Conservation (phyloP, 1,284 basidiomycete genomes). For the Fomitopsis palustris region DNA sequence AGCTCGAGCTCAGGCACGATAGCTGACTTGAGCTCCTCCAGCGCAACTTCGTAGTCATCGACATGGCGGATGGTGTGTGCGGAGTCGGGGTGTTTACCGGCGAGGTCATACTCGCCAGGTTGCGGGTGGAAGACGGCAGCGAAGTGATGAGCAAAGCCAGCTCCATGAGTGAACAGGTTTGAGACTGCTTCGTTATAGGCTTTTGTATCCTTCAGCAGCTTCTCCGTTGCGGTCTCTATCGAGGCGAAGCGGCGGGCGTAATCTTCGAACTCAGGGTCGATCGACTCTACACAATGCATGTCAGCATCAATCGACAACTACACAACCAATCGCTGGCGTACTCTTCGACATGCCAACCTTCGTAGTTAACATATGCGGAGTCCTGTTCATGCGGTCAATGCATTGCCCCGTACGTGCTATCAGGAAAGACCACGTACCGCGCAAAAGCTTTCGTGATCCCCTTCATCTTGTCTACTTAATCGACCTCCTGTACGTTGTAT, state of each 20-base stretch:
- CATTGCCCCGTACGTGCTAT: background rate
- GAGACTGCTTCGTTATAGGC: slow-evolving; percentile 80
- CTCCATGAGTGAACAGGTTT: slow-evolving; percentile 82
- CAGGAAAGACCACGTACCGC: slow-evolving; percentile 46
- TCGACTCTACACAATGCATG: background rate
- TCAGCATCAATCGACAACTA: background rate
- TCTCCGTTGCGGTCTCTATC: slow-evolving; percentile 83
- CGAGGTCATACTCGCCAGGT: slow-evolving; percentile 78
- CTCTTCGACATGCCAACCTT: slow-evolving; percentile 91
- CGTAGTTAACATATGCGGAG: slow-evolving; percentile 83
- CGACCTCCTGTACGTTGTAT: background rate
- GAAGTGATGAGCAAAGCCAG: slow-evolving; percentile 77
- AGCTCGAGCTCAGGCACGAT: slow-evolving; percentile 93
- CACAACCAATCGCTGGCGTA: slow-evolving; percentile 38
- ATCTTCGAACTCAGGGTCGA: slow-evolving; percentile 76
- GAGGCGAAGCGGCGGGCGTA: slow-evolving; percentile 74
- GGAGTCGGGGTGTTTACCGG: slow-evolving; percentile 76
- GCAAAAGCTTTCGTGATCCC: slow-evolving; percentile 76
- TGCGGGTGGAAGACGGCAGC: slow-evolving; percentile 80
- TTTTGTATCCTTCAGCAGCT: slow-evolving; percentile 90
- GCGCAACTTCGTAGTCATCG: slow-evolving; percentile 62
- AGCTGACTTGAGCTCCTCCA: slow-evolving; percentile 82
- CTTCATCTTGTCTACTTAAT: slow-evolving; percentile 53
- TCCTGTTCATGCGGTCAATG: slow-evolving; percentile 40
- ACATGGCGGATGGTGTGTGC: slow-evolving; percentile 81